Conservation (phyloP, 352 stramenopile species). For the Aphanomyces cochlioides region DNA sequence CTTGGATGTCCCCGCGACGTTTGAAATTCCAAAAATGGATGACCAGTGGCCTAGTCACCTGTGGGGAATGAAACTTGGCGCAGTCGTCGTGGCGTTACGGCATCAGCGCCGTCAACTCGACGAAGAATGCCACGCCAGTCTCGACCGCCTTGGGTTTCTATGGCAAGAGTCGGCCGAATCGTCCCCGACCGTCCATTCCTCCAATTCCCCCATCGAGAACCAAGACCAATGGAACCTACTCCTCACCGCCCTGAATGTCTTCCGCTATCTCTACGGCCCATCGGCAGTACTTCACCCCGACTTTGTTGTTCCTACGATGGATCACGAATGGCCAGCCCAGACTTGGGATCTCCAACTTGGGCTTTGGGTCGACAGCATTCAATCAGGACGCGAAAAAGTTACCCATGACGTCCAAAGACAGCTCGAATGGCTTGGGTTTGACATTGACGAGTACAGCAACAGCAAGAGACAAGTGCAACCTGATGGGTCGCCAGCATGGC, state of each 20-base stretch:
- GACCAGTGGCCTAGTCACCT: not conserved
- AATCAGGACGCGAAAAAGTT: not conserved
- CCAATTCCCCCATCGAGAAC: not conserved
- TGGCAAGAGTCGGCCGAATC: not conserved
- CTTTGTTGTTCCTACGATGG: not conserved
- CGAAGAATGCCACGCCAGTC: not conserved
- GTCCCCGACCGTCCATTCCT: no score
- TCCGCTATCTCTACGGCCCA: not conserved
- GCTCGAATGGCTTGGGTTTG: not conserved
- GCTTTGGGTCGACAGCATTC: not conserved
- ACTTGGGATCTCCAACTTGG: not conserved
- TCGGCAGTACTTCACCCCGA: not conserved
- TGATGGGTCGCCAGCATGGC: no score
- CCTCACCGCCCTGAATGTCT: not conserved
- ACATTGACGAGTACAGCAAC: no score
- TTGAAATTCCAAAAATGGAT: not conserved
- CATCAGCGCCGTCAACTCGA: not conserved
- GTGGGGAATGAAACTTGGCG: conserved; percentile 1
- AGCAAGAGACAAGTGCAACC: no score
- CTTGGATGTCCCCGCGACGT: conserved; percentile 2
- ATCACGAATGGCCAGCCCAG: not conserved
- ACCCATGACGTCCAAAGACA: not conserved
- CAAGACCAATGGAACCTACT: not conserved
- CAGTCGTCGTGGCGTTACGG: not conserved
- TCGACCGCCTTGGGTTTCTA: not conserved